These are phyloP conservation scores for Mediolabrus comicus DNA, from an alignment of 108 stramenopile genomes.

Conservation along the genomic window DNA sequence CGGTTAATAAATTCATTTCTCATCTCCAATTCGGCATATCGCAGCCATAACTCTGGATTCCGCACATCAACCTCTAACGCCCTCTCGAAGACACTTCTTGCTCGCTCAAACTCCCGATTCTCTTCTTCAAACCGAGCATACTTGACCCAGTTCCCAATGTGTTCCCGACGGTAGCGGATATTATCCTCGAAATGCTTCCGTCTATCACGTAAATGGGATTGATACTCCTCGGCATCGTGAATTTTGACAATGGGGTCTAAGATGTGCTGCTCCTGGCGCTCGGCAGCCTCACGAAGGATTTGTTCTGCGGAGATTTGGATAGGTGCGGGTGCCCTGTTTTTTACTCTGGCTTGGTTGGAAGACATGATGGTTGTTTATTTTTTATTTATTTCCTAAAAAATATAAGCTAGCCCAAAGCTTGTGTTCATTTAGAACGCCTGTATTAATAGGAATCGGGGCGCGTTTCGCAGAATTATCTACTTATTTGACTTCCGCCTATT, in stretches of 20 bases:
- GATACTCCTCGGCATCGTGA: conserved; percentile 97
- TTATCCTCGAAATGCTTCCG: conserved; percentile 95
- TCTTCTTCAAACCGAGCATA: conserved; percentile 98
- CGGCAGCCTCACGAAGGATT: conserved; percentile 95
- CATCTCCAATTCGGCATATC: conserved; percentile 99
- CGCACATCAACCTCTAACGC: conserved; percentile 95
- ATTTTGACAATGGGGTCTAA: conserved; percentile 85
- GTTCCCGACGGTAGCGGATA: conserved; percentile 93
- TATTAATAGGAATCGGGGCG: too few species aligned
- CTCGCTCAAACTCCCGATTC: conserved; percentile 97
- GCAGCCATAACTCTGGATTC: conserved; percentile 89
- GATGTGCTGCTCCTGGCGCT: conserved; percentile 82
- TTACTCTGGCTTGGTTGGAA: conserved; percentile 61
- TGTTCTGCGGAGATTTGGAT: conserved; percentile 99
- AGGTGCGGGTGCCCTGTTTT: conserved; percentile 99
- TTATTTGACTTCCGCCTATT: too few species aligned
- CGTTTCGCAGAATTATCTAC: too few species aligned
- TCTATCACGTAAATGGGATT: conserved; percentile 89
- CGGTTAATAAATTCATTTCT: conserved; percentile 97
- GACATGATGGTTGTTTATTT: conserved; percentile 42
- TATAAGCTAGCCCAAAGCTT: too few species aligned
- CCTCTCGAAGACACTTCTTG: conserved; percentile 95
- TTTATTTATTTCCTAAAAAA: neutral
- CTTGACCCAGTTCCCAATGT: conserved; percentile 96
- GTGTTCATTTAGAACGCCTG: too few species aligned